These are phyloP conservation scores for Ceratocystis variospora DNA, from an alignment of 2,329 filamentous ascomycete genomes.

Conservation along the genomic window DNA sequence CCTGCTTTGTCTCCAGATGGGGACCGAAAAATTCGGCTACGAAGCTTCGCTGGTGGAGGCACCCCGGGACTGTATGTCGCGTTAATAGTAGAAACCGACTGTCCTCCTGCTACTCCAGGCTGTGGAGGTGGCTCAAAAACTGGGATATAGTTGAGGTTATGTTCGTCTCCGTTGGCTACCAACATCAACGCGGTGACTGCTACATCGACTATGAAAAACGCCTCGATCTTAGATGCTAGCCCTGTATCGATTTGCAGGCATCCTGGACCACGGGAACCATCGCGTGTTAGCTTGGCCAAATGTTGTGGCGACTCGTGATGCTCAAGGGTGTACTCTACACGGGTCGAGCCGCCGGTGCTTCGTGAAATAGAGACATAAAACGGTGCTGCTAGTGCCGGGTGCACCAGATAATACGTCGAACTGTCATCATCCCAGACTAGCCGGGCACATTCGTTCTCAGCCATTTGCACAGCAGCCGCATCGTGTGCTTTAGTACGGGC, in stretches of 20 bases:
- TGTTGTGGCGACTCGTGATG: constrained; percentile 49
- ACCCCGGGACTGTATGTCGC: background rate
- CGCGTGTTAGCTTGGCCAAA: constrained; percentile 45
- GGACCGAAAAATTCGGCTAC: background rate
- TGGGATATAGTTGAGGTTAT: constrained; percentile 26
- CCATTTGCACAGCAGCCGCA: constrained; percentile 44
- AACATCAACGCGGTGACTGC: constrained; percentile 46
- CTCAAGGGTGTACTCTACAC: constrained; percentile 51
- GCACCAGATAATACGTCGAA: constrained; percentile 46
- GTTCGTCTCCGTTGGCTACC: constrained; percentile 44
- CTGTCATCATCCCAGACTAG: constrained; percentile 58
- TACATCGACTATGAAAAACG: constrained; percentile 49
- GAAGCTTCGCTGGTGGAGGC: constrained; percentile 11
- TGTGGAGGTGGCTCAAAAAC: constrained; percentile 38
- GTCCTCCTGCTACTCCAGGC: constrained; percentile 11
- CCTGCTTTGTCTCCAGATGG: background rate
- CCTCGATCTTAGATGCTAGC: constrained; percentile 45
- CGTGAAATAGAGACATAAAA: constrained; percentile 48
- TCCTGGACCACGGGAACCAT: constrained; percentile 36
- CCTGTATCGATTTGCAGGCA: constrained; percentile 49
- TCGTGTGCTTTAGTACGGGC: constrained; percentile 41
- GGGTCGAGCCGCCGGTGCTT: constrained; percentile 34
- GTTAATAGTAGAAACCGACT: constrained; percentile 20
- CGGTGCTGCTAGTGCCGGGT: constrained; percentile 48
- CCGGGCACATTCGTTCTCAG: constrained; percentile 54